A percentile compares a stretch with the other conserved stretches of the same genome.
These are phyloP conservation scores for Cicer judaicum DNA, from an alignment of 306 rosid genomes.

Conservation along the genomic window DNA sequence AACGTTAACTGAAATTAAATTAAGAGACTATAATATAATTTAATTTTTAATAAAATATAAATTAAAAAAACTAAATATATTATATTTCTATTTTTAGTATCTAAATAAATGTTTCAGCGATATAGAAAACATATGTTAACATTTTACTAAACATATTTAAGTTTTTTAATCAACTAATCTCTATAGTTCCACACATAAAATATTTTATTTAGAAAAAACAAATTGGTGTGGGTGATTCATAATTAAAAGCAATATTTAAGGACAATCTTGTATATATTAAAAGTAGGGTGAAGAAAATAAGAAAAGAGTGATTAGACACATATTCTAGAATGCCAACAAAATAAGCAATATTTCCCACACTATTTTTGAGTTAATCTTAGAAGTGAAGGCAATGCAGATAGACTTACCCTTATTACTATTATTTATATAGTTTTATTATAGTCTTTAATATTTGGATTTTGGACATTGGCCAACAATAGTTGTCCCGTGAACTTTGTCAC, in stretches of 20 bases:
- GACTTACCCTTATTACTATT: constrained; percentile 16
- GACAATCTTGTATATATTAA: background rate
- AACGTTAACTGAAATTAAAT: too few species aligned
- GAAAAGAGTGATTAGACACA: constrained; percentile 37
- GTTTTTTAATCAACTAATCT: too few species aligned
- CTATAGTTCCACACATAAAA: too few species aligned
- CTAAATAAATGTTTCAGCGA: too few species aligned
- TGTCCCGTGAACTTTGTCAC: constrained; percentile 63
- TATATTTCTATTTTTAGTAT: too few species aligned
- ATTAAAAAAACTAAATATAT: too few species aligned
- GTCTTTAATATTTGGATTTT: constrained; percentile 15
- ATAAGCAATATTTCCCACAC: constrained; percentile 21
- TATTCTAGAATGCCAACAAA: constrained; percentile 41
- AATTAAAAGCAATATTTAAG: background rate
- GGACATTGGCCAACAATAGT: constrained; percentile 58
- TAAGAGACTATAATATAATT: too few species aligned
- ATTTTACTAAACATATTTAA: too few species aligned
- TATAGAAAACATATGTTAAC: too few species aligned
- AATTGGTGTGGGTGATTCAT: background rate
- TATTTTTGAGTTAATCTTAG: constrained; percentile 39
- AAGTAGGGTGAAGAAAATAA: background rate
- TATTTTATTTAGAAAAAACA: background rate
- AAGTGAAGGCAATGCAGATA: constrained; percentile 44
- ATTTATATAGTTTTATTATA: background rate
- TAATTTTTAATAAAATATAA: too few species aligned